Conservation (phyloP, 2,329 filamentous ascomycete species). For the Torrubiella hemipterigena region DNA sequence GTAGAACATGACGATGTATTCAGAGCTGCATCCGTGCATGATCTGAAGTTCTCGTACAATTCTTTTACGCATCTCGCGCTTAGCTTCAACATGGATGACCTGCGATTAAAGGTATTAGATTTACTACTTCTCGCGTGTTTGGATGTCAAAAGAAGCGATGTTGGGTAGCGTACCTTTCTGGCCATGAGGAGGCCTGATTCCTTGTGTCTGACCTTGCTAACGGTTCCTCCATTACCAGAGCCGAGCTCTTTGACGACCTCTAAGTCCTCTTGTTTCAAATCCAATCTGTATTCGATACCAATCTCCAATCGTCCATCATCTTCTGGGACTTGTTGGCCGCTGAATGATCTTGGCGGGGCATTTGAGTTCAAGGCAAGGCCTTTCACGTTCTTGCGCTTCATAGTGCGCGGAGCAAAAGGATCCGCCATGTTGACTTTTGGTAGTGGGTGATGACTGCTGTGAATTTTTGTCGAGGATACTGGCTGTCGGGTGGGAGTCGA, state of each 20-base stretch:
- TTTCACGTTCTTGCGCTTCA: constrained; percentile 99
- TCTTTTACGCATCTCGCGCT: constrained; percentile 91
- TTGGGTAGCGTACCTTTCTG: constrained; percentile 60
- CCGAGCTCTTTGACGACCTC: constrained; percentile 90
- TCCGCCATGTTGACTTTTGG: constrained; percentile 41
- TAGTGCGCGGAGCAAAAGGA: constrained; percentile 57
- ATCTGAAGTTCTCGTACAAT: constrained; percentile 96
- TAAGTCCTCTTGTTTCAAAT: constrained; percentile 82
- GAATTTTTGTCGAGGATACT: too few species aligned
- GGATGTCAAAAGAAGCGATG: too few species aligned
- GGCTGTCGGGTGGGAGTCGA: too few species aligned
- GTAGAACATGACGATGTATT: constrained; percentile 96
- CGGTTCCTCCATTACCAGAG: constrained; percentile 91
- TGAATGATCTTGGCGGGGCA: constrained; percentile 52
- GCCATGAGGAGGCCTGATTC: constrained; percentile 96
- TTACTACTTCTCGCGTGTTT: too few species aligned
- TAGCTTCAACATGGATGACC: constrained; percentile 97
- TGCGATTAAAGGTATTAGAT: too few species aligned
- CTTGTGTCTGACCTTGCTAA: constrained; percentile 94
- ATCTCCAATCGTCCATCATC: constrained; percentile 69
- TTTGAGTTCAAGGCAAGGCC: constrained; percentile 78
- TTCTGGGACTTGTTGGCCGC: constrained; percentile 57
- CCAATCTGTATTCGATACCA: constrained; percentile 91
- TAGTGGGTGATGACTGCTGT: neutral
- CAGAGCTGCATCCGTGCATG: constrained; percentile 94